Base-by-base conservation (phyloP, 2,329 filamentous ascomycete species). In the Graphilbum fragrans region DNA sequence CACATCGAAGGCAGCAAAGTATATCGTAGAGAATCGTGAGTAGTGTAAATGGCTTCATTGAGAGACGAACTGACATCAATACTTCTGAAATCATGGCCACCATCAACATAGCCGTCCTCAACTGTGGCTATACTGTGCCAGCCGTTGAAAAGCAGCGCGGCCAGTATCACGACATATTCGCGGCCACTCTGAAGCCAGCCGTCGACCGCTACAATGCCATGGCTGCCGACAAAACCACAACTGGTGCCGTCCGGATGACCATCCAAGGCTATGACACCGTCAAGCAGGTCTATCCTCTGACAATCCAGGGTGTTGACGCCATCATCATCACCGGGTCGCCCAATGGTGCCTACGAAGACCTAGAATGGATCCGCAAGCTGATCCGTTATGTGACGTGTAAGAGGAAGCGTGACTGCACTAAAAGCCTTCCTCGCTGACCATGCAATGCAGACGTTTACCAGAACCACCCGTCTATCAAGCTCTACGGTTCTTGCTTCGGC, bases 401-500 rank as follows among this genome's bases (percentile, higher is more conserved):
- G n/a, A n/a, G n/a, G n/a, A n/a, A n/a, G n/a, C n/a, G n/a, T n/a
- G n/a, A n/a, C n/a, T n/a, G n/a, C n/a, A n/a, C n/a, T n/a, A n/a
- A n/a, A n/a, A n/a, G n/a, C n/a, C n/a, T n/a, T n/a, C n/a, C n/a
- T n/a, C n/a, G n/a, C 21, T 32, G 25, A 5, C 10, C 4, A 21
- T 18, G 16, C 3, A 4, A 20, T 4, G 7, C 14, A 33, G 42
- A 38, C 6, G 39, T 58, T 0, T 66, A 63, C 40, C 39, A 39
- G 1, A 42, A 47, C 2, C 42, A 50, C 41, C 43, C 53, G 1
- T 43, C 41, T 1, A 45, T 66, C 35, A 62, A 58, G 41, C 56
- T 66, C 5, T 65, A 65, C 40, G 63, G 63, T 1, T 62, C 58
- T 21, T 67, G 63, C 42, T 66, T 66, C 37, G 62, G 63, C 1